Base-by-base conservation (phyloP, 441 rosid genomes). In the Adansonia rubrostipa region DNA sequence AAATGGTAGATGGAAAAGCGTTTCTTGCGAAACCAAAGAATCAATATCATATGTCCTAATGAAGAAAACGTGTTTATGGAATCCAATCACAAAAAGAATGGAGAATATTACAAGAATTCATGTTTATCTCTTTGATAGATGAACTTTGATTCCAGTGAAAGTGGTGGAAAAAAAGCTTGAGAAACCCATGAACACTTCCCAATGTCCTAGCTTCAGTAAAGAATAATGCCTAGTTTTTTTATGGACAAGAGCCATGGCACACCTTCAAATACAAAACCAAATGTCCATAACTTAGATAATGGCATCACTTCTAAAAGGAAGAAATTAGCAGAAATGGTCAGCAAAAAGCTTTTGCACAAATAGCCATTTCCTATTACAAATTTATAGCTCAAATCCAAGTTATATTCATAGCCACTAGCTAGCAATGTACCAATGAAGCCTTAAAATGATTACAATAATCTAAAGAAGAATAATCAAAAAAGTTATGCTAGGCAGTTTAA, bases 231-330 rank as follows among this genome's bases (percentile, higher is more conserved):
- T 87, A 50, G 93, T 78, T 87, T 98, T 87, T 77, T 96, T 97
- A 85, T 96, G 98, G 72, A 93, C 93, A 24, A 96, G 93, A 14
- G 97, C 99, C 97, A 96, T 93, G 5, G 98, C 97, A 80, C 99
- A 92, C 98, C 99, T 93, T 80, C 17, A 73, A 54, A 66, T 33
- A 69, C 73, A 45, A 66, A 60, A 77, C 44, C 58, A 57, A 62
- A 19, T 11, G 47, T 62, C 44, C 11, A 79, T 8, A 28, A 48
- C 73, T 80, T 57, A 78, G 75, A 70, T 42, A 36, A 80, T 42
- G 77, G 19, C 24, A 60, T 61, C 15, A 60, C 54, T 45, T 20
- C 42, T 8, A 19, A 42, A 57, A 58, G 15, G 6, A 73, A 51
- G 2, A 47, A 22, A 45, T 19, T 15, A 6, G 1, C 0, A 44